phyloP scores from a whole-genome alignment of 1,284 basidiomycete species.

The Ganoderma sinense region DNA sequence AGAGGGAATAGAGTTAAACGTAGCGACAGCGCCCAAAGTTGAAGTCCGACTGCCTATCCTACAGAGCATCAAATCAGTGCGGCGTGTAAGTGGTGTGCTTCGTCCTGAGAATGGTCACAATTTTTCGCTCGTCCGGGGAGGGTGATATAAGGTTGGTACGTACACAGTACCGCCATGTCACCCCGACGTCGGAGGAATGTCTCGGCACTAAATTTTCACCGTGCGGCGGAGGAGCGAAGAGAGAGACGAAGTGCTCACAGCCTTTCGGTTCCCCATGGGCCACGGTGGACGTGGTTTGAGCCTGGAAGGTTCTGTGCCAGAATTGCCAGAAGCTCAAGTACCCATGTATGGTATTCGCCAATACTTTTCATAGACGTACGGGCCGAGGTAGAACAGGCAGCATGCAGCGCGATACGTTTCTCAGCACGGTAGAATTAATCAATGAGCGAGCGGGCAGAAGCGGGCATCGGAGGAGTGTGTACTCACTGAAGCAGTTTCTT shows the following conservation, averaged over 20 bases:
- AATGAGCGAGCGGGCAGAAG: not conserved
- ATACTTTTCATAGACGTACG: no score
- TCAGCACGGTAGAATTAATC: not conserved
- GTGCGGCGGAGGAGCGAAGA: no score
- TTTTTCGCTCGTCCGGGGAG: not conserved
- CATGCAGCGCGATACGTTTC: no score
- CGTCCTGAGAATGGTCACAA: not conserved
- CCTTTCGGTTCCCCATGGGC: no score
- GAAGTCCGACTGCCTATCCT: not conserved
- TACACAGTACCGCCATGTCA: not conserved
- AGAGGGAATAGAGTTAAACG: not conserved
- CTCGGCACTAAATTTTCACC: not conserved
- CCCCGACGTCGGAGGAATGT: not conserved
- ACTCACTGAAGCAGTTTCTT: not conserved
- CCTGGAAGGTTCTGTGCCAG: no score
- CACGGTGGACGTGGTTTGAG: no score
- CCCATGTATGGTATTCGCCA: no score
- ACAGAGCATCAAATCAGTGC: not conserved
- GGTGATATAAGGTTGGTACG: not conserved
- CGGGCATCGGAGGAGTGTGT: not conserved
- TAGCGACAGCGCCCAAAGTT: not conserved
- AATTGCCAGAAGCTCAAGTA: no score
- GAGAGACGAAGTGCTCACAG: not conserved
- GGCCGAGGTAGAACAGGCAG: no score
- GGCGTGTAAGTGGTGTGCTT: not conserved